Conservation (phyloP, 257 asterid genomes). For the Rhazya stricta region DNA sequence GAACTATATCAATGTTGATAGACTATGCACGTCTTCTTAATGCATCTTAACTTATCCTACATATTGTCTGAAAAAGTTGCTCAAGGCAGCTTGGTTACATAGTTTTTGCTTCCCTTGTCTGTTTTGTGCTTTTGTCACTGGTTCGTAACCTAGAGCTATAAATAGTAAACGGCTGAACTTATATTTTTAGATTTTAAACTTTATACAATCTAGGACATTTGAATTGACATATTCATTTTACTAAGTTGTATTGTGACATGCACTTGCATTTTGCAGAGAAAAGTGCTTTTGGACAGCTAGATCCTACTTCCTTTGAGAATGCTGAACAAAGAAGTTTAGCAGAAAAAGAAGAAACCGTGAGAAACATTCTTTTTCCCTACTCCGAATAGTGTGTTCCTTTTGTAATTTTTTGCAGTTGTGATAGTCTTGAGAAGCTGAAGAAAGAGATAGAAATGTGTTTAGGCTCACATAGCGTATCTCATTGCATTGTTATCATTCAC, state of each 20-base stretch:
- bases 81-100: background rate
- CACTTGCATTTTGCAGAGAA: conserved; percentile 31
- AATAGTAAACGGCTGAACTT: background rate
- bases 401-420: background rate
- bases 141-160: background rate
- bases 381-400: conserved; percentile 10
- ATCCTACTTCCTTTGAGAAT: conserved; percentile 34
- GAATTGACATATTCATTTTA: background rate
- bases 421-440: background rate
- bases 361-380: conserved; percentile 22
- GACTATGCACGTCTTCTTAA: background rate
- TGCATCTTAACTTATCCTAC: background rate
- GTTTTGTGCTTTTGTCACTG: background rate
- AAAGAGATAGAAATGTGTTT: background rate
- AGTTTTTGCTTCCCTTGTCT: background rate
- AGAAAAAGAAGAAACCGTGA: conserved; percentile 54
- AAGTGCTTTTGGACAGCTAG: conserved; percentile 31
- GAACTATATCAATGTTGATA: no score
- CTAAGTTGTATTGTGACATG: background rate
- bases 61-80: background rate
- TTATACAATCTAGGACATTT: background rate
- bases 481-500: background rate
- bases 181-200: background rate
- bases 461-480: background rate
- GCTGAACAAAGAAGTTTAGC: conserved; percentile 26